A percentile compares a stretch with the other conserved stretches of the same genome.
Evolutionary conservation across 2,329 filamentous ascomycete genomes (phyloP).

Genomic region (Phoma sp.): DNA sequence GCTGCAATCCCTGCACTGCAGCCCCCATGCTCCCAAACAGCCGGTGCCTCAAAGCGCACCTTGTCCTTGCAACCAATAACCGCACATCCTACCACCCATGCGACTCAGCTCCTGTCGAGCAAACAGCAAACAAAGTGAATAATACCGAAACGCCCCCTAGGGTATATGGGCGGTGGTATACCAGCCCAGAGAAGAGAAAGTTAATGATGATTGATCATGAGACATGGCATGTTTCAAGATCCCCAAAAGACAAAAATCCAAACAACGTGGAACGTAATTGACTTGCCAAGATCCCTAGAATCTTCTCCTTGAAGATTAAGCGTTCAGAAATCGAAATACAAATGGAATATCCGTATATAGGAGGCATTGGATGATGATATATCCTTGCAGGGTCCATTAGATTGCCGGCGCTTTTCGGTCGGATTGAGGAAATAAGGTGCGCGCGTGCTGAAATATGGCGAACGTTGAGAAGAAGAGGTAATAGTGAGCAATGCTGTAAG

Average conservation of each 20-base stretch:
- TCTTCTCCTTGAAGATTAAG: slow-evolving; percentile 17
- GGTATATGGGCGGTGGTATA: slow-evolving; percentile 19
- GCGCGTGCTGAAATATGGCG: slow-evolving; percentile 22
- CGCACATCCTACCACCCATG: slow-evolving; percentile 10
- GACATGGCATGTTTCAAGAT: slow-evolving; percentile 19
- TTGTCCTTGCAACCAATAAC: slow-evolving; percentile 9
- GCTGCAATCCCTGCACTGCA: slow-evolving; percentile 16
- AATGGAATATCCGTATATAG: slow-evolving; percentile 16
- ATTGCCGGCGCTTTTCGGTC: slow-evolving; percentile 32
- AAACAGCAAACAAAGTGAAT: slow-evolving; percentile 10
- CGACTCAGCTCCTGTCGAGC: slow-evolving; percentile 12
- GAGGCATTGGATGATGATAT: slow-evolving; percentile 15
- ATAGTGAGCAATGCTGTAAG: slow-evolving; percentile 18
- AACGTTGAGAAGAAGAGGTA: slow-evolving; percentile 20
- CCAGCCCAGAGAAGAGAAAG: slow-evolving; percentile 16
- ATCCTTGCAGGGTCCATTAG: slow-evolving; percentile 33
- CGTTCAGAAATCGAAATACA: slow-evolving; percentile 16
- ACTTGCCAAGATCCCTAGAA: slow-evolving; percentile 15
- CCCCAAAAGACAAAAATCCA: slow-evolving; percentile 11
- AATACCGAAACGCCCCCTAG: slow-evolving; percentile 19
- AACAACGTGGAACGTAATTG: slow-evolving; percentile 14
- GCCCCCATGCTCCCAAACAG: slow-evolving; percentile 16
- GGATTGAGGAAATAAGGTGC: slow-evolving; percentile 19
- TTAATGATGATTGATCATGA: slow-evolving; percentile 17
- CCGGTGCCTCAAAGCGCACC: slow-evolving; percentile 14